Evolutionary conservation across 2,329 filamentous ascomycete genomes (phyloP), one percentile per base, ranked within the genome.

Genomic region (Phyllosticta citriasiana): DNA sequence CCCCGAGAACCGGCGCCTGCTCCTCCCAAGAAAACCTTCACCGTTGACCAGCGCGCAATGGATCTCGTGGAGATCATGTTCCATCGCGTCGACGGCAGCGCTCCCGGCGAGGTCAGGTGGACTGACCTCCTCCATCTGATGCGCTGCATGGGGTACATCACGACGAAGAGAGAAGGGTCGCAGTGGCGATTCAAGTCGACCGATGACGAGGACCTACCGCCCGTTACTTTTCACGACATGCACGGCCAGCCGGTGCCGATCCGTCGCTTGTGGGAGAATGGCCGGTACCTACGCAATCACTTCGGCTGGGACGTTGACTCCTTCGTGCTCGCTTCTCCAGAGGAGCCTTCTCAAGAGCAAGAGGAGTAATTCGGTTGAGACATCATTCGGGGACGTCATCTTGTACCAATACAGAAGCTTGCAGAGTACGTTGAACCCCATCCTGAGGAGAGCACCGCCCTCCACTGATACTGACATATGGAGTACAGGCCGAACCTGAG

Each of bases 251-350:
- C 14, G 4, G 14, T 40, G 14, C 14, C 33, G 12, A 8, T 14
- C 10, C 33, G 14, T 16, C 33, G 27, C 27, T 30, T 30, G 27
- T 30, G 27, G 27, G 27, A 40, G 82, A 88, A 40, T 9, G 10
- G 33, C 33, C 14, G 33, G 33, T 40, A 12, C 10, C 4, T 40
- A 40, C 10, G 33, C 4, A 40, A 12, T 12, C 33, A 16, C 9
- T 40, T 40, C 33, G 33, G 33, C 8, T 40, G 33, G 33, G 33
- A 40, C 33, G 33, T 16, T 10, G 33, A 40, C 33, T 40, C 33
- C 33, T 40, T 40, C 33, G 14, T 14, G 33, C 14, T 40, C 8
- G 33, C 33, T 12, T 10, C 33, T 4, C 14, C 12, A 40, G 33
- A 40, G 33, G 33, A 10, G 19, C 19, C 19, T 22, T 22, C 19